A percentile compares a stretch with the other conserved stretches of the same genome.
These are phyloP conservation scores for Diplotaxis tenuifolia DNA, from an alignment of 345 rosid species.

Conservation along the genomic window DNA sequence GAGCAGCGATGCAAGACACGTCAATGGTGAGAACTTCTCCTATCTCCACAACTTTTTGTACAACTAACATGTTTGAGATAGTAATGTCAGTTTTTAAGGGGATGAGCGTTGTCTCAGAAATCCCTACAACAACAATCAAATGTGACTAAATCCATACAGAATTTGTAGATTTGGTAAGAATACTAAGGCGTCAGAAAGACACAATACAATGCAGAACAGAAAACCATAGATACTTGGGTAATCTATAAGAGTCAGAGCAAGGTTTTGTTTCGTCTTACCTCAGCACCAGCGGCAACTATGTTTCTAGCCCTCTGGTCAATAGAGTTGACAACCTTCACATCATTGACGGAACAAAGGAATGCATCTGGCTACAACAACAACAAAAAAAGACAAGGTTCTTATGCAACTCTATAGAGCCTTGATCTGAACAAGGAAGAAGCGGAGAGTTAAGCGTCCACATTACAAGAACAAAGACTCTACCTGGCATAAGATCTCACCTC, in stretches of 20 bases:
- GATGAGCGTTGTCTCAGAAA: slow-evolving; percentile 72
- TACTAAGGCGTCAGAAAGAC: neutral
- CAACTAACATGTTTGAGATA: slow-evolving; percentile 52
- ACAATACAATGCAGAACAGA: neutral
- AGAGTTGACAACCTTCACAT: slow-evolving; percentile 79
- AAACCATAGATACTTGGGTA: neutral
- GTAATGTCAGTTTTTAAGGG: slow-evolving; percentile 23
- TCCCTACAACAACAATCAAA: slow-evolving; percentile 43
- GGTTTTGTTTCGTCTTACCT: slow-evolving; percentile 44
- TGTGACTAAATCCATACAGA: neutral
- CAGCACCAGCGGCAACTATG: slow-evolving; percentile 57
- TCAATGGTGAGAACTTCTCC: slow-evolving; percentile 83
- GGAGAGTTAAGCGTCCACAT: neutral
- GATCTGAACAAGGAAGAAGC: slow-evolving; percentile 5
- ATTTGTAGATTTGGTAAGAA: neutral
- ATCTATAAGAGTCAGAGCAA: neutral
- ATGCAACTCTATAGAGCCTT: slow-evolving; percentile 1
- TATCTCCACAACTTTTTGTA: slow-evolving; percentile 88
- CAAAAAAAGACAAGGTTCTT: slow-evolving; percentile 11
- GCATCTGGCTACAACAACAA: slow-evolving; percentile 87
- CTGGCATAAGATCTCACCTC: slow-evolving; percentile 95
- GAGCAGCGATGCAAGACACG: slow-evolving; percentile 75
- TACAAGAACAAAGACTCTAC: slow-evolving; percentile 45
- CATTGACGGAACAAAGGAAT: slow-evolving; percentile 89
- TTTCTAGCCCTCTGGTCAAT: slow-evolving; percentile 77